phyloP scores from a whole-genome alignment of 2,329 filamentous ascomycete species.

The Periconia sp. region DNA sequence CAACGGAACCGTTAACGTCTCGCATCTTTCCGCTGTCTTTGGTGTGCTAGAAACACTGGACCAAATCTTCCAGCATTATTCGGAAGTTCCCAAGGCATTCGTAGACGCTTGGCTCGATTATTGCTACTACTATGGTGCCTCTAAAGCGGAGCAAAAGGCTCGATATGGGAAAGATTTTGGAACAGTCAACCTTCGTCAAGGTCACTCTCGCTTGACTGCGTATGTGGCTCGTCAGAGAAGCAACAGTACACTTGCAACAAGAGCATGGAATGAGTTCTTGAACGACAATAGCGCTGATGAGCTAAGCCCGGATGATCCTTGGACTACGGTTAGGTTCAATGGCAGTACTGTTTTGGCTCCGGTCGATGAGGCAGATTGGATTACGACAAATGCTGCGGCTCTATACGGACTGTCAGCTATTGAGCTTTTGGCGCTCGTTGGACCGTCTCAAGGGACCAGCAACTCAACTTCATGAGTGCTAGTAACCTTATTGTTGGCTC shows the following conservation, averaged over 20 bases:
- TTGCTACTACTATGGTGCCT: constrained; percentile 63
- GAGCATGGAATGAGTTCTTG: constrained; percentile 63
- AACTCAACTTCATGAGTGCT: too few relatives aligned
- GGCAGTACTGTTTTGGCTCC: constrained; percentile 54
- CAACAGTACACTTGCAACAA: constrained; percentile 56
- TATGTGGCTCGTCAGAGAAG: constrained; percentile 55
- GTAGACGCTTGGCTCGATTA: constrained; percentile 65
- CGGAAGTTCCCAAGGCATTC: constrained; percentile 57
- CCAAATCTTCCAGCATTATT: constrained; percentile 60
- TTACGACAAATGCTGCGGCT: constrained; percentile 63
- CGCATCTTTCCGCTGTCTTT: constrained; percentile 65
- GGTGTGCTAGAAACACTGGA: constrained; percentile 65
- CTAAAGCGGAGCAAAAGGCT: constrained; percentile 56
- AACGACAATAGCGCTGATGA: constrained; percentile 44
- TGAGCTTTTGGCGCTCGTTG: constrained; percentile 57
- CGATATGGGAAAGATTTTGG: constrained; percentile 60
- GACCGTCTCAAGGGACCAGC: constrained; percentile 24
- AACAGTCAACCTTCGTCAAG: constrained; percentile 58
- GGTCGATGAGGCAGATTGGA: constrained; percentile 63
- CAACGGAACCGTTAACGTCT: constrained; percentile 58
- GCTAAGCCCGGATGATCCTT: constrained; percentile 52
- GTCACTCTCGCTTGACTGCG: constrained; percentile 64
- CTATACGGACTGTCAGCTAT: constrained; percentile 65
- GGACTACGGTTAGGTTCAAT: constrained; percentile 48
- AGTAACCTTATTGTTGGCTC: too few relatives aligned